Conservation (phyloP, 116 monocot genomes). For the Trichopus zeylanicus region DNA sequence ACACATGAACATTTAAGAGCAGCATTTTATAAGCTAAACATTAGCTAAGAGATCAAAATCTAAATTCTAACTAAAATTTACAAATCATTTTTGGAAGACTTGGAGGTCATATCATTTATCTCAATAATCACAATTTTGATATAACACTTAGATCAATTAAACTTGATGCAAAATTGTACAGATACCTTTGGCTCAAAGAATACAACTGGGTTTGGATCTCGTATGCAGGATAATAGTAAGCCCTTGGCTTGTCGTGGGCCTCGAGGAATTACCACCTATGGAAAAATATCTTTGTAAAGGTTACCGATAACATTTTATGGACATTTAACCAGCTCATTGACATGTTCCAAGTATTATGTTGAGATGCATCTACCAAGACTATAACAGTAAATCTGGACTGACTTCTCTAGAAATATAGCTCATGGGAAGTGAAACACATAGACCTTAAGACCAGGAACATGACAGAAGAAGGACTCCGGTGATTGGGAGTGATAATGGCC, state of each 20-base stretch:
- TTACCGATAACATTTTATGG: neutral
- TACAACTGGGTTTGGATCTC: slow-evolving; percentile 91
- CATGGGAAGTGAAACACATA: neutral
- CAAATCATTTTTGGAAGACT: no score
- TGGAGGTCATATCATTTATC: no score
- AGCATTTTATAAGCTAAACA: neutral
- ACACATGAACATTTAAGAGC: neutral
- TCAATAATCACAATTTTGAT: no score
- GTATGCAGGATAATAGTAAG: slow-evolving; percentile 56
- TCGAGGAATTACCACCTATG: slow-evolving; percentile 90
- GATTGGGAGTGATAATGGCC: slow-evolving; percentile 99
- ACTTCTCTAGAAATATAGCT: no score
- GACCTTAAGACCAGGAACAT: slow-evolving; percentile 98
- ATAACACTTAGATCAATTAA: no score
- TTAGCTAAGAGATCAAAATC: neutral
- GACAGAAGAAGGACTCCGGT: slow-evolving; percentile 96
- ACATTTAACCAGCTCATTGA: slow-evolving; percentile 1
- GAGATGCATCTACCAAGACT: neutral
- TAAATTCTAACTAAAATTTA: neutral
- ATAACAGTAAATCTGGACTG: no score
- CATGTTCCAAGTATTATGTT: neutral
- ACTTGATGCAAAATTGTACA: neutral
- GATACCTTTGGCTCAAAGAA: slow-evolving; percentile 97
- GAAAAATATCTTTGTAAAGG: neutral
- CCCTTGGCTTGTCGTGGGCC: slow-evolving; percentile 89